phyloP scores from a whole-genome alignment of 2,329 filamentous ascomycete species.

The Sclerotinia glacialis region DNA sequence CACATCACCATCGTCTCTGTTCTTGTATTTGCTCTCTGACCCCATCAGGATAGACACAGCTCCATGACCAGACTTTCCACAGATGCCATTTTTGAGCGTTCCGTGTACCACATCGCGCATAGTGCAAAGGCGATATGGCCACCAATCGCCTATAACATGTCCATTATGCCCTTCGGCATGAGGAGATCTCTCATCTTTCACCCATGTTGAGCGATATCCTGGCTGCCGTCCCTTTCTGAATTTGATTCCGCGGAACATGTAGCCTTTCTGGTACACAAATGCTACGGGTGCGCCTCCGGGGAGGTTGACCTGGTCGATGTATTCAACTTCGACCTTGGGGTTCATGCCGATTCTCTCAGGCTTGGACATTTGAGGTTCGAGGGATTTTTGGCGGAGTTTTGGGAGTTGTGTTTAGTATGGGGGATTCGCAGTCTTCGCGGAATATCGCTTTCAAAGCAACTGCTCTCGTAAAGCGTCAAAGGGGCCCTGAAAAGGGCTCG shows the following conservation, averaged over 20 bases:
- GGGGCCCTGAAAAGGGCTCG: too few species aligned
- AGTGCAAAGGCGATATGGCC: slow-evolving; percentile 45
- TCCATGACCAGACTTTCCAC: slow-evolving; percentile 46
- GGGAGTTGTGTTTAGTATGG: background rate
- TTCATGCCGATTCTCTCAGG: background rate
- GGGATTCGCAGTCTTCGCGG: background rate
- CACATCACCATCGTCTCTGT: slow-evolving; percentile 47
- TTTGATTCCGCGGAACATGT: background rate
- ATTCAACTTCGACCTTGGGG: background rate
- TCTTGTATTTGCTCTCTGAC: slow-evolving; percentile 39
- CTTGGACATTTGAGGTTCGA: background rate
- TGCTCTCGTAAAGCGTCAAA: too few species aligned
- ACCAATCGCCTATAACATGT: slow-evolving; percentile 47
- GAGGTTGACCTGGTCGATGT: background rate
- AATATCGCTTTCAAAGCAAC: too few species aligned
- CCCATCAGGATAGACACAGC: slow-evolving; percentile 53
- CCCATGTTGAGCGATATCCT: accelerated
- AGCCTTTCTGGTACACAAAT: background rate
- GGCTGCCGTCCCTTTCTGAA: background rate
- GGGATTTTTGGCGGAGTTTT: background rate
- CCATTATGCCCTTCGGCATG: slow-evolving; percentile 38
- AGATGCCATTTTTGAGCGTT: slow-evolving; percentile 48
- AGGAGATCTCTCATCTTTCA: background rate
- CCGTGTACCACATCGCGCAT: slow-evolving; percentile 54
- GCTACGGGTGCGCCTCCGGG: too few species aligned